phyloP scores from a whole-genome alignment of 2,329 filamentous ascomycete genomes.

The Talaromyces marneffei region DNA sequence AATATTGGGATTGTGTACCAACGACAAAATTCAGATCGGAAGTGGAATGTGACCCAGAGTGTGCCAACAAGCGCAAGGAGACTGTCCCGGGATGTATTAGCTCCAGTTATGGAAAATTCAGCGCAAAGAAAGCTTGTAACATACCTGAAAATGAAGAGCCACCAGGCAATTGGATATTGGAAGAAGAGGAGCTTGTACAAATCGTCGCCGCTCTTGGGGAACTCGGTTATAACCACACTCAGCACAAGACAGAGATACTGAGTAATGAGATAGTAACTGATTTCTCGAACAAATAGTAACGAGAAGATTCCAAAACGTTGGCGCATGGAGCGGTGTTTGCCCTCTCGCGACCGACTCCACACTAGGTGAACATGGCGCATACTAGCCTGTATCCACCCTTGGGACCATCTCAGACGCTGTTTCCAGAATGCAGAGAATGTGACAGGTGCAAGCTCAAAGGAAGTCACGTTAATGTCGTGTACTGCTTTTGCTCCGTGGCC shows the following conservation, averaged over 20 bases:
- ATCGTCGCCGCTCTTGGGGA: conserved; percentile 34
- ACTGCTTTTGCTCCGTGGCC: conserved; percentile 40
- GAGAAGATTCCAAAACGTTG: conserved; percentile 43
- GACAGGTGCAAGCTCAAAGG: conserved; percentile 46
- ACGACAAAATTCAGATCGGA: conserved; percentile 43
- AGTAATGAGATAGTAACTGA: conserved; percentile 46
- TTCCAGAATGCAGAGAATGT: conserved; percentile 44
- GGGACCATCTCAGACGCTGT: conserved; percentile 47
- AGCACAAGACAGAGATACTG: conserved; percentile 45
- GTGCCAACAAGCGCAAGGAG: conserved; percentile 41
- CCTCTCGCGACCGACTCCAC: conserved; percentile 32
- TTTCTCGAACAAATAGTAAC: conserved; percentile 42
- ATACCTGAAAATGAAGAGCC: conserved; percentile 43
- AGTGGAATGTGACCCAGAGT: conserved; percentile 42
- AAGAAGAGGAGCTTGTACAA: conserved; percentile 43
- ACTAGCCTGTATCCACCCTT: conserved; percentile 48
- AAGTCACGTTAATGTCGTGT: conserved; percentile 46
- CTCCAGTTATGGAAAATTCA: background rate
- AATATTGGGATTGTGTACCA: conserved; percentile 40
- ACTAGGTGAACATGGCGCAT: conserved; percentile 39
- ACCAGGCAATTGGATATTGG: conserved; percentile 44
- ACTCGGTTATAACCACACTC: conserved; percentile 43
- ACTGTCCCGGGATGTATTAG: conserved; percentile 25
- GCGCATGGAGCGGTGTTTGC: conserved; percentile 30
- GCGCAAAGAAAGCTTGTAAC: background rate